Conservation (phyloP, 495 filamentous ascomycete species). For the Lepraria neglecta region DNA sequence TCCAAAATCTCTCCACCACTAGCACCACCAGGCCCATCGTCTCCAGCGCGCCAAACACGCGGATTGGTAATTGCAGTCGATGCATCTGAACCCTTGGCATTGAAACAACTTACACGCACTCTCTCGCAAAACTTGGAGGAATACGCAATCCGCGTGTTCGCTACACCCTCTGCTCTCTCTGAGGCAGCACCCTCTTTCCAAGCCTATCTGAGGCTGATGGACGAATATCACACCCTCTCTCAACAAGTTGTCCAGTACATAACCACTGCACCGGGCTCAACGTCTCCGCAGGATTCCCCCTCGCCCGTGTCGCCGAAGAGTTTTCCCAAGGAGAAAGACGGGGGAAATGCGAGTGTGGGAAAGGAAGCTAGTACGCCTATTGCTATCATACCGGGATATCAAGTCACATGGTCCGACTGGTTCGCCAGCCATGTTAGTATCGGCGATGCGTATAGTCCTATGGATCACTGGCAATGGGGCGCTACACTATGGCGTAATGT, state of each 20-base stretch:
- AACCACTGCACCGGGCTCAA: constrained; percentile 11
- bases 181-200: constrained; percentile 14
- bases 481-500: constrained; percentile 89
- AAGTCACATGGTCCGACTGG: constrained; percentile 66
- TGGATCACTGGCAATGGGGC: constrained; percentile 98
- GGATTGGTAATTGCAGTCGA: constrained; percentile 82
- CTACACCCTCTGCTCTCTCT: constrained; percentile 33
- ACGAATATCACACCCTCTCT: constrained; percentile 25
- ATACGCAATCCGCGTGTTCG: constrained; percentile 20
- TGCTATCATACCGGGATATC: constrained; percentile 69
- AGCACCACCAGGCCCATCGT: constrained; percentile 38
- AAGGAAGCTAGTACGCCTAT: constrained; percentile 43
- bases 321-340: constrained; percentile 17
- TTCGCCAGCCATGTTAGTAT: constrained; percentile 69
- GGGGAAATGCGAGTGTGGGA: background rate
- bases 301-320: constrained; percentile 29
- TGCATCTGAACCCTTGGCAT: constrained; percentile 51
- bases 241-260: constrained; percentile 21
- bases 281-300: background rate
- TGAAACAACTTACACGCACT: constrained; percentile 54
- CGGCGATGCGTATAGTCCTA: constrained; percentile 65
- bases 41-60: constrained; percentile 44
- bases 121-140: constrained; percentile 37
- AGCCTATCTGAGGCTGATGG: constrained; percentile 24
- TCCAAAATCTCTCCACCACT: constrained; percentile 64